Evolutionary conservation across 2,329 filamentous ascomycete species (phyloP).

Genomic region (Aureobasidium sp.): DNA sequence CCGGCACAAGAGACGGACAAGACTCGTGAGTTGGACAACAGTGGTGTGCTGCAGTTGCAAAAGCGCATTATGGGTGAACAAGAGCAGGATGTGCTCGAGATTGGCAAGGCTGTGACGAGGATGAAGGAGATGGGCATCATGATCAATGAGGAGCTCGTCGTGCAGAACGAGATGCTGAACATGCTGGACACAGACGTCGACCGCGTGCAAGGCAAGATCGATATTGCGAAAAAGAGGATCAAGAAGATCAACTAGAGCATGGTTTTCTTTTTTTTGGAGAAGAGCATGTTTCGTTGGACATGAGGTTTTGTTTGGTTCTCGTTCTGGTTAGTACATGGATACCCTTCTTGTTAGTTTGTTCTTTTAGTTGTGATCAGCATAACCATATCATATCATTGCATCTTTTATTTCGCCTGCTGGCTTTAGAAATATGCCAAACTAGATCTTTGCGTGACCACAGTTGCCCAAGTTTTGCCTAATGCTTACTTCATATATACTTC

Average conservation of each 20-base stretch:
- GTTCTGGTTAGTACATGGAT: not conserved
- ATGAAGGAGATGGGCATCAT: slow-evolving; percentile 72
- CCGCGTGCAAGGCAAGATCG: slow-evolving; percentile 60
- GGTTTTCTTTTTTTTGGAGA: not conserved
- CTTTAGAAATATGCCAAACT: too few relatives aligned
- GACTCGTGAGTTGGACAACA: slow-evolving; percentile 70
- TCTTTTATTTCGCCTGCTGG: too few relatives aligned
- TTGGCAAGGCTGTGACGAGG: slow-evolving; percentile 61
- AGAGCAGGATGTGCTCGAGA: slow-evolving; percentile 62
- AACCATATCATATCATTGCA: too few relatives aligned
- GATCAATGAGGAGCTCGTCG: slow-evolving; percentile 65
- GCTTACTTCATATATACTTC: too few relatives aligned
- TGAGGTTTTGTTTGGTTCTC: not conserved
- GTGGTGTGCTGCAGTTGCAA: slow-evolving; percentile 66
- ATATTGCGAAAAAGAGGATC: slow-evolving; percentile 65
- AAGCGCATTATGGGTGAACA: slow-evolving; percentile 67
- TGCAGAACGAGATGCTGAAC: slow-evolving; percentile 64
- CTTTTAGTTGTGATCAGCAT: too few relatives aligned
- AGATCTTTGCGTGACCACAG: too few relatives aligned
- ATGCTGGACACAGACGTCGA: slow-evolving; percentile 60
- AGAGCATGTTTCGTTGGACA: not conserved
- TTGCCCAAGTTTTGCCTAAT: too few relatives aligned
- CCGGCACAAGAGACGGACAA: slow-evolving; percentile 63
- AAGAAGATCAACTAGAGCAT: slow-evolving; percentile 48
- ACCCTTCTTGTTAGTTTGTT: not conserved